Percentiles rank a stretch among this genome's conserved stretches.
phyloP scores from a whole-genome alignment of 306 rosid species.

The Cucurbita moschata region DNA sequence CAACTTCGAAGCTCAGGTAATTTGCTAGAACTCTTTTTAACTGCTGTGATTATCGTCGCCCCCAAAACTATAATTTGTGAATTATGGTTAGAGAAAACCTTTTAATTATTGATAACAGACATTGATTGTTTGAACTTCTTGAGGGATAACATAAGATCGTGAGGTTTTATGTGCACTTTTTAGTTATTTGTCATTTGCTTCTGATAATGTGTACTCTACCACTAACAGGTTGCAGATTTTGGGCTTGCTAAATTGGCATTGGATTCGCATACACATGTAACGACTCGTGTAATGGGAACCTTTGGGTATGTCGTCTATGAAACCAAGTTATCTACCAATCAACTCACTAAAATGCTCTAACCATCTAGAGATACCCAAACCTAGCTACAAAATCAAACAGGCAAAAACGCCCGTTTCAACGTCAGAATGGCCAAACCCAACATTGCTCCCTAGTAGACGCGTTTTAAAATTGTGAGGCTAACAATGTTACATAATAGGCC shows the following conservation, averaged over 20 bases:
- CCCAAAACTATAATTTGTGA: background rate
- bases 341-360: background rate
- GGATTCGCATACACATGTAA: slow-evolving; percentile 82
- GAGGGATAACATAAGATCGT: background rate
- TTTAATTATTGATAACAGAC: background rate
- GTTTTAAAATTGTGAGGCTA: too few species aligned
- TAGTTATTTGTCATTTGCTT: background rate
- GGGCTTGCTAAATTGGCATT: slow-evolving; percentile 89
- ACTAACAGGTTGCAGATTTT: slow-evolving; percentile 83
- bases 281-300: slow-evolving; percentile 99
- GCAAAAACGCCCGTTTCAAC: background rate
- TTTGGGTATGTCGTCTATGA: slow-evolving; percentile 50
- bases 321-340: background rate
- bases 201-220: slow-evolving; percentile 12
- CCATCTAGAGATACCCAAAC: background rate
- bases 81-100: background rate
- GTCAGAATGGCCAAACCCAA: background rate
- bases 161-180: background rate
- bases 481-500: too few species aligned
- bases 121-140: background rate
- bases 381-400: background rate
- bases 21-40: slow-evolving; percentile 9
- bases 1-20: slow-evolving; percentile 84
- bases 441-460: background rate
- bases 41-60: background rate